Conservation (phyloP, 208 protist genomes). For the Strigomonas galati region DNA sequence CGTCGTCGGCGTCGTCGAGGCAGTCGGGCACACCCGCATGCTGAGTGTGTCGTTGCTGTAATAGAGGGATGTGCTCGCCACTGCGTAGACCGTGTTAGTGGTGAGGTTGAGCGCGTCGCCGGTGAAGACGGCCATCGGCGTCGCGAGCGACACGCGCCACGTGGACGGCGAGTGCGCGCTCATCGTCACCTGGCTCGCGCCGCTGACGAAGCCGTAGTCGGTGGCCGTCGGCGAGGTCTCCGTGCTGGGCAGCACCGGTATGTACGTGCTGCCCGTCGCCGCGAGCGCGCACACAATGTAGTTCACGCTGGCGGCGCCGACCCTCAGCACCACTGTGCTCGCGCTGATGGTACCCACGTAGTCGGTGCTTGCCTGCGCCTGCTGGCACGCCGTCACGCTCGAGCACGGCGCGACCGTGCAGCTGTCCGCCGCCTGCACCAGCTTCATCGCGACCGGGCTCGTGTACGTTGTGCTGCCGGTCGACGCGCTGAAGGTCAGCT, state of each 20-base stretch:
- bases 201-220: slow-evolving; percentile 48
- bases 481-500: slow-evolving; percentile 39
- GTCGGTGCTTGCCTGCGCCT: slow-evolving; percentile 24
- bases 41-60: slow-evolving; percentile 12
- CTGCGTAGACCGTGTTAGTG: slow-evolving; percentile 47
- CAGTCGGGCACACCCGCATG: slow-evolving; percentile 44
- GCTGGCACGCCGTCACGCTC: slow-evolving; percentile 46
- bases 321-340: slow-evolving; percentile 17
- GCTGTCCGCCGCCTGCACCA: slow-evolving; percentile 49
- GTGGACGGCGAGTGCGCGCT: slow-evolving; percentile 23
- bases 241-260: slow-evolving; percentile 48
- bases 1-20: slow-evolving; percentile 25
- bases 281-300: slow-evolving; percentile 71
- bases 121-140: slow-evolving; percentile 46
- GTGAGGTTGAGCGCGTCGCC: slow-evolving; percentile 41
- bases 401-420: slow-evolving; percentile 61
- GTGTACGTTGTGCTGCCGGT: slow-evolving; percentile 20
- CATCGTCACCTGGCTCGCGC: slow-evolving; percentile 33
- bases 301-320: slow-evolving; percentile 18
- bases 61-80: slow-evolving; percentile 33
- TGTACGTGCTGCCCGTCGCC: slow-evolving; percentile 33
- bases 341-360: slow-evolving; percentile 39
- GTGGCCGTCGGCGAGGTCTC: slow-evolving; percentile 24
- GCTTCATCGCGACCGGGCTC: slow-evolving; percentile 37
- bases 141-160: slow-evolving; percentile 69